Evolutionary conservation across 805 yeast species (phyloP).

Genomic region (Teunomyces pallodes): DNA sequence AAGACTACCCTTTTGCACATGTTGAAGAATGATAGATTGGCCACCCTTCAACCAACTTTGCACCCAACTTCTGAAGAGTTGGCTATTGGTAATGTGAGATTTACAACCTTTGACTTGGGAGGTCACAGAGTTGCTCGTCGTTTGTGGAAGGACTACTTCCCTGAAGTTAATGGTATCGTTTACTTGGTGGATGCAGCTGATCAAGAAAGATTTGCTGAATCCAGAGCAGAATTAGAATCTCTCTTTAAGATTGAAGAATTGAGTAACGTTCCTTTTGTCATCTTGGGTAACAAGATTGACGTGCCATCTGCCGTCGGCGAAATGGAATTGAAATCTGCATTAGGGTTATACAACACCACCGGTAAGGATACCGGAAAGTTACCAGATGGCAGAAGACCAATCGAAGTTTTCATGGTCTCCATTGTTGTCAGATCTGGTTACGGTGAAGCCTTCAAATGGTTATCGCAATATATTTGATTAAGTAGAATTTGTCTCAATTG

Average conservation of each 20-base stretch:
- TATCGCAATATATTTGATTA: constrained; percentile 82
- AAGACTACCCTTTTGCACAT: constrained; percentile 46
- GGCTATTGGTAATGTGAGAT: constrained; percentile 92
- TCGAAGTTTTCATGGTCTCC: constrained; percentile 96
- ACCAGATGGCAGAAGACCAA: constrained; percentile 78
- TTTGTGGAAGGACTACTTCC: constrained; percentile 99
- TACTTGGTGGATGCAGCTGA: constrained; percentile 97
- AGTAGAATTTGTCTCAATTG: background rate
- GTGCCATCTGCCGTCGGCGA: constrained; percentile 92
- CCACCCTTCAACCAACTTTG: constrained; percentile 95
- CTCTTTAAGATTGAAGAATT: constrained; percentile 91
- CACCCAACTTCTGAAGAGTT: constrained; percentile 99
- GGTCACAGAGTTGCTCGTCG: constrained; percentile 99
- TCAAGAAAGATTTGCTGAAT: constrained; percentile 90
- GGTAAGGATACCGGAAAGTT: constrained; percentile 73
- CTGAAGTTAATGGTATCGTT: constrained; percentile 97
- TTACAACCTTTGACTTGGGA: constrained; percentile 97
- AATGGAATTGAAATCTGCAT: constrained; percentile 85
- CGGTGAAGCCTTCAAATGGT: constrained; percentile 98
- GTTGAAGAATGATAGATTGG: constrained; percentile 88
- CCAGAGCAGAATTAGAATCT: constrained; percentile 92
- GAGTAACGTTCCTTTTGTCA: constrained; percentile 82
- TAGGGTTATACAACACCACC: constrained; percentile 85
- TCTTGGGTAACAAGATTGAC: constrained; percentile 96
- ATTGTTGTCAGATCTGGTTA: constrained; percentile 99